phyloP scores from a whole-genome alignment of 2,329 filamentous ascomycete genomes.

The Coniochaeta ligniaria region DNA sequence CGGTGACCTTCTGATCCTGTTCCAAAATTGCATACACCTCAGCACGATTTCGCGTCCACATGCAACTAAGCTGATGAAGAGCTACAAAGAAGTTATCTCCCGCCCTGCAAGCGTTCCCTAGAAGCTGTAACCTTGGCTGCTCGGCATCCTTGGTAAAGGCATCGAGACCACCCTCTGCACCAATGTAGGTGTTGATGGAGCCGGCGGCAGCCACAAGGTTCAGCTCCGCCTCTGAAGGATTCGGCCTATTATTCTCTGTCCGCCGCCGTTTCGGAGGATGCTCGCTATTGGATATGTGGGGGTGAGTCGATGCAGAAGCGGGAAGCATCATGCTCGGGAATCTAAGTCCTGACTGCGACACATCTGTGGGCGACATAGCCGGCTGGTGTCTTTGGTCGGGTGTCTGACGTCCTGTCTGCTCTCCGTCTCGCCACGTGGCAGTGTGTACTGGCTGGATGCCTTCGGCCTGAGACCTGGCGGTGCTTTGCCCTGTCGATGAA shows the following conservation, averaged over 20 bases:
- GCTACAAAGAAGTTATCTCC: constrained; percentile 58
- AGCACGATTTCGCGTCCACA: constrained; percentile 35
- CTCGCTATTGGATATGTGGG: background rate
- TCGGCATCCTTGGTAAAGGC: constrained; percentile 25
- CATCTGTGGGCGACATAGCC: background rate
- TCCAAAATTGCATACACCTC: constrained; percentile 28
- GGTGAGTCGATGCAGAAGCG: background rate
- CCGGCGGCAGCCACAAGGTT: background rate
- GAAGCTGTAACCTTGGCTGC: constrained; percentile 41
- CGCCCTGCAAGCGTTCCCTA: constrained; percentile 46
- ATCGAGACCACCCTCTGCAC: constrained; percentile 13
- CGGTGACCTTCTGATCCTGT: constrained; percentile 17
- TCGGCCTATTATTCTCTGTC: constrained; percentile 8
- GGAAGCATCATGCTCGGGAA: background rate
- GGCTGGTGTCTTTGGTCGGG: background rate
- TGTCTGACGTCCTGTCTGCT: background rate
- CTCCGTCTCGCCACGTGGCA: background rate
- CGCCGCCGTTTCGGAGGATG: constrained; percentile 11
- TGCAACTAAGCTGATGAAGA: constrained; percentile 59
- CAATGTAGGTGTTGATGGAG: background rate
- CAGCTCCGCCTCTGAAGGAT: background rate
- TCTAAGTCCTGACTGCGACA: background rate
- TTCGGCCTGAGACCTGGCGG: background rate
- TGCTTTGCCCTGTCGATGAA: background rate
- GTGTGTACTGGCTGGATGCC: background rate